Evolutionary conservation across 495 filamentous ascomycete species (phyloP), one percentile per base, ranked within the genome.

Genomic region (Tuber borchii): DNA sequence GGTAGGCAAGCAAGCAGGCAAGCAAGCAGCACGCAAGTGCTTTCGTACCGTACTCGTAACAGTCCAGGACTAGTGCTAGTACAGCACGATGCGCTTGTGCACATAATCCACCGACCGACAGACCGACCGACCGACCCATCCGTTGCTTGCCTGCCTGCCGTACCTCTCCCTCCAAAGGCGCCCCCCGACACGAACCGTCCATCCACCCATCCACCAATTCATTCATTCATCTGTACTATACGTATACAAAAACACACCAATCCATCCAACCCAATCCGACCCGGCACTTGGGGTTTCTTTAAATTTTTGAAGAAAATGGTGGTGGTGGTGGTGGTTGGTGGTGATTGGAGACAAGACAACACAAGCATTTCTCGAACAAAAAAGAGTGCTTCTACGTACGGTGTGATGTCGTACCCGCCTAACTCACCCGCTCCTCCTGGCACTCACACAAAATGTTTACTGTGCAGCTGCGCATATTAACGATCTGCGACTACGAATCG

Each of bases 281-380:
- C 46, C 51, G 51, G 51, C 51, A 26, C 51, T 26, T 56, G 22
- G 39, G 39, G 39, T 2, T 40, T 40, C 5, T 40, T 40, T 40
- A 2, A 40, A 40, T 40, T 40, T 40, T 40, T 37, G 34, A 37
- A 37, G 34, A 56, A 56, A 56, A 56, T 56, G 10, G 22, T 4
- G 48, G n/a, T 26, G 22, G 9, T 56, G 51, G 22, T 56, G n/a
- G 12, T 56, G 39, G 3, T 40, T 40, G 39, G 39, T 40, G 39
- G 39, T 37, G 34, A 37, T 40, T n/a, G 51, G 51, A 26, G 51
- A 26, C 51, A 8, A 56, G 51, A 56, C 6, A 26, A 56, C 26
- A 56, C 51, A 26, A 56, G 51, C 51, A 56, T 56, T 56, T 56
- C 51, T 56, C 51, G 51, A 56, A 56, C 51, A 56, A 56, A 56